phyloP scores from a whole-genome alignment of 768 basidiomycete genomes.

The Suillus sp. region DNA sequence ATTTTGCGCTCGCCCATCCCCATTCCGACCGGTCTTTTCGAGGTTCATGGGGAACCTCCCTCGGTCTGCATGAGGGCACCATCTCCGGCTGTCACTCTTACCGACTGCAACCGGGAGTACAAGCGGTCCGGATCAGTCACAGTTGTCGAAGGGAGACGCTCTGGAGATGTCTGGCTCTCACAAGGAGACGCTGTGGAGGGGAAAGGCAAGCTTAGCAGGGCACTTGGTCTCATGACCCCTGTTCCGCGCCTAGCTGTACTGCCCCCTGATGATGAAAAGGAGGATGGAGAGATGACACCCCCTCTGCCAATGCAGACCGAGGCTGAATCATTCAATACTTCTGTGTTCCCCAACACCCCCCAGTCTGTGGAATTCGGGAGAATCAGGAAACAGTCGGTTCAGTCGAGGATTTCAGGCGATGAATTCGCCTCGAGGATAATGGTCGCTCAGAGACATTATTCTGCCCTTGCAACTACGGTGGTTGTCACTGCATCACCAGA shows the following conservation, averaged over 20 bases:
- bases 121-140: slow-evolving; percentile 65
- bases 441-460: slow-evolving; percentile 75
- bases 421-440: slow-evolving; percentile 61
- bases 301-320: slow-evolving; percentile 64
- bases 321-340: slow-evolving; percentile 42
- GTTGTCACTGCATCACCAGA: slow-evolving; percentile 54
- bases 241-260: slow-evolving; percentile 70
- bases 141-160: slow-evolving; percentile 69
- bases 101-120: slow-evolving; percentile 40
- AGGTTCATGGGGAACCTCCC: slow-evolving; percentile 46
- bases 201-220: slow-evolving; percentile 60
- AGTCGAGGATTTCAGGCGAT: slow-evolving; percentile 52
- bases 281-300: slow-evolving; percentile 50
- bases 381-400: slow-evolving; percentile 52
- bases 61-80: slow-evolving; percentile 44
- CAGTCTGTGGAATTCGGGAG: slow-evolving; percentile 60
- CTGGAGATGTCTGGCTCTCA: slow-evolving; percentile 73
- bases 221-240: slow-evolving; percentile 62
- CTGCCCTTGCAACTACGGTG: slow-evolving; percentile 66
- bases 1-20: slow-evolving; percentile 63
- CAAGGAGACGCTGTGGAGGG: slow-evolving; percentile 75
- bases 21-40: slow-evolving; percentile 67
- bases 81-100: slow-evolving; percentile 41
- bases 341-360: slow-evolving; percentile 52
- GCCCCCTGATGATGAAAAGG: slow-evolving; percentile 46